phyloP scores from a whole-genome alignment of 2,329 filamentous ascomycete genomes.

The Clarireedia sp. region DNA sequence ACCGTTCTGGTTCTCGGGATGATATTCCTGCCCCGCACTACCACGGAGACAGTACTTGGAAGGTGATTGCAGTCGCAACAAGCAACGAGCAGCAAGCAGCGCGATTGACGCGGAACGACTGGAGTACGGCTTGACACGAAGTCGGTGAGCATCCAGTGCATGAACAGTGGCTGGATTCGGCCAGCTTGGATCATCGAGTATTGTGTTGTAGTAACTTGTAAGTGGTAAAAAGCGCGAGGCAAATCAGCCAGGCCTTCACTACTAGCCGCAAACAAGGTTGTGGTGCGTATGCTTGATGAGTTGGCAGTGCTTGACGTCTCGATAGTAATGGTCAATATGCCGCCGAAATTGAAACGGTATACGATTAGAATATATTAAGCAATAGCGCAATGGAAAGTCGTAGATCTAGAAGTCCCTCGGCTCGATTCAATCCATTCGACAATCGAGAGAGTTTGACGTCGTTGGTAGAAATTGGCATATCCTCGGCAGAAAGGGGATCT shows the following conservation, averaged over 20 bases:
- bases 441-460: neutral
- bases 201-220: constrained; percentile 9
- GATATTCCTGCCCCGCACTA: constrained; percentile 26
- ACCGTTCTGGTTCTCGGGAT: constrained; percentile 7
- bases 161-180: constrained; percentile 28
- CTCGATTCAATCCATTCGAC: neutral
- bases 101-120: constrained; percentile 28
- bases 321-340: constrained; percentile 40
- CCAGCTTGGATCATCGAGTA: constrained; percentile 17
- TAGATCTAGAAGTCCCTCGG: constrained; percentile 9
- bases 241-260: constrained; percentile 20
- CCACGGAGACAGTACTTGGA: constrained; percentile 16
- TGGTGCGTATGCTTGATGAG: constrained; percentile 44
- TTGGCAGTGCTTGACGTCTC: constrained; percentile 29
- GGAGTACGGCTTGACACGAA: constrained; percentile 33
- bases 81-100: constrained; percentile 14
- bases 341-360: constrained; percentile 33
- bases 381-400: constrained; percentile 18
- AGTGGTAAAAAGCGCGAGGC: constrained; percentile 24
- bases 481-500: neutral
- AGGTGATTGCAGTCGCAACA: neutral
- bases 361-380: constrained; percentile 27
- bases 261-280: constrained; percentile 29
- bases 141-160: constrained; percentile 31
- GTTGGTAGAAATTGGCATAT: neutral